Evolutionary conservation across 1,284 basidiomycete species (phyloP), one percentile per base, ranked within the genome.

Genomic region (Malassezia nana): DNA sequence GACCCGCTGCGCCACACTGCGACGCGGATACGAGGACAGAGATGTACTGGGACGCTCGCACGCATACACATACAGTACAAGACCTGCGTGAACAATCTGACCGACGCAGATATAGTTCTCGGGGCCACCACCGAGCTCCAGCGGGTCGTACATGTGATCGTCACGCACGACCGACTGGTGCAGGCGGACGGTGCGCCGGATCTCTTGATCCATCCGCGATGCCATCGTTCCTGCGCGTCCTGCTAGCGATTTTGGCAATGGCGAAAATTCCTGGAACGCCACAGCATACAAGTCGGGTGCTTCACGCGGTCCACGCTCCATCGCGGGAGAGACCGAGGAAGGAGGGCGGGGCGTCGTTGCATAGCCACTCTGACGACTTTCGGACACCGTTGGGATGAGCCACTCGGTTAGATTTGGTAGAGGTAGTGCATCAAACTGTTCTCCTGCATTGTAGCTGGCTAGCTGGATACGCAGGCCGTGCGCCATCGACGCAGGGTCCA

Each of bases 201-300:
- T 67, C 52, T 67, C 87, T 80, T 22, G 81, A 79, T 58, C 84
- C 78, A 70, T 85, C 18, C 35, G 18, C 83, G 60, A 81, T 77
- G 41, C 86, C 83, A 61, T 41, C 41, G 48, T 41, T 15, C 4
- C 7, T 20, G 20, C 16, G 10, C 9, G 6, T 6, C 44, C 56
- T 12, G 59, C 53, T 40, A 57, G 55, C 18, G 85, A 24, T 1
- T 50, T 52, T 40, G 58, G 63, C n/a, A 91, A 78, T 4, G 88
- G 87, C 9, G 90, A 78, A 38, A 90, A 79, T 72, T 91, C 88
- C 69, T 91, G 88, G 64, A 91, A 90, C 10, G 88, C 88, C 42
- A 91, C 84, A 0, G 84, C 88, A 50, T 89, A 82, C 30, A 91
- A 83, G 72, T 90, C 89, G 6, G 70, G 69, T 20, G 69, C 67